A percentile compares a stretch with the other conserved stretches of the same genome.
Evolutionary conservation across 176 grass and related monocot genomes (phyloP).

Genomic region (Bromus sterilis): DNA sequence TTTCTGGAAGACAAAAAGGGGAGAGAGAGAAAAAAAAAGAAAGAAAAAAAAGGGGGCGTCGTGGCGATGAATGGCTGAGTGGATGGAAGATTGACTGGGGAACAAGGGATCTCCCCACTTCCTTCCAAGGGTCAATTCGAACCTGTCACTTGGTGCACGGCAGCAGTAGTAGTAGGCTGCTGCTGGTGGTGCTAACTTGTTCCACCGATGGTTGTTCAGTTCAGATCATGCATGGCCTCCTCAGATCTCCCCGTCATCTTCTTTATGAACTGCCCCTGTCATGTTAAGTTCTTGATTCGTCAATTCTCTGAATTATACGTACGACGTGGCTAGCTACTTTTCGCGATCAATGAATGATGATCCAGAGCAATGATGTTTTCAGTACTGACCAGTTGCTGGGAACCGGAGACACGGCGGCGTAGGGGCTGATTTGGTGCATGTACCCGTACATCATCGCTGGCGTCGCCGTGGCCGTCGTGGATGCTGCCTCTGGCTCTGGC

Average conservation of each 20-base stretch:
- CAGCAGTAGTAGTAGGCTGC: slow-evolving; percentile 35
- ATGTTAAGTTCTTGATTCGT: slow-evolving; percentile 17
- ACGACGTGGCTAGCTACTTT: not conserved
- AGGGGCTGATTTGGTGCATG: slow-evolving; percentile 38
- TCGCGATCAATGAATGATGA: slow-evolving; percentile 19
- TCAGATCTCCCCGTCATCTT: slow-evolving; percentile 31
- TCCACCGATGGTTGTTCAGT: slow-evolving; percentile 22
- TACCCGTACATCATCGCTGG: slow-evolving; percentile 25
- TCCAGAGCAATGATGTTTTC: slow-evolving; percentile 22
- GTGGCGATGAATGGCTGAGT: slow-evolving; percentile 12
- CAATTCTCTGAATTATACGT: slow-evolving; percentile 5
- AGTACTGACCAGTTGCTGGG: slow-evolving; percentile 50
- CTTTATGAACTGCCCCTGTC: slow-evolving; percentile 40
- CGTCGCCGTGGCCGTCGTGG: not conserved
- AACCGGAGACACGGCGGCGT: slow-evolving; percentile 24
- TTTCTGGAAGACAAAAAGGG: slow-evolving; percentile 37
- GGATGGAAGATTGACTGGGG: slow-evolving; percentile 48
- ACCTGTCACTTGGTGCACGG: slow-evolving; percentile 28
- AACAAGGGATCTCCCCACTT: slow-evolving; percentile 40
- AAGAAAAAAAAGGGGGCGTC: not conserved
- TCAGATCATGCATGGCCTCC: slow-evolving; percentile 33
- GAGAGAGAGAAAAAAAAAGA: no score
- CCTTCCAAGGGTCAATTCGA: slow-evolving; percentile 40
- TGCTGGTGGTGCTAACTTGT: slow-evolving; percentile 21
- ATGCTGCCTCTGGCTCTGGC: slow-evolving; percentile 25